A percentile compares a stretch with the other conserved stretches of the same genome.
Conservation (phyloP, 768 basidiomycete species). For the Auriscalpium orientale region DNA sequence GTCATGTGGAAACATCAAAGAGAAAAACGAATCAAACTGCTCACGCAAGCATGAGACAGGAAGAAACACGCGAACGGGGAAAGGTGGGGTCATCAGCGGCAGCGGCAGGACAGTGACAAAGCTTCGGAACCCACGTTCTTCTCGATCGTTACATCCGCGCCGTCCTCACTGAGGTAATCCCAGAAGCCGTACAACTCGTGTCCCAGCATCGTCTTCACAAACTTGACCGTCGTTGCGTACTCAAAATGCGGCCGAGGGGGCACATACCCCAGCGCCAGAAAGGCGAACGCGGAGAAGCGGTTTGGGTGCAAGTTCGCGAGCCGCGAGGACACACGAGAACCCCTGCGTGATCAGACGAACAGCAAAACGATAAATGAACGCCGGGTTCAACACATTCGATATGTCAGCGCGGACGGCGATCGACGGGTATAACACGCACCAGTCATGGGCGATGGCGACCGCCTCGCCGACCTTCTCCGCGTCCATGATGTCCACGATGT, state of each 20-base stretch:
- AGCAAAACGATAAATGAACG: too few species aligned
- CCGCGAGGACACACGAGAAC: constrained; percentile 25
- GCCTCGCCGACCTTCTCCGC: constrained; percentile 18
- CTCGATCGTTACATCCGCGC: constrained; percentile 26
- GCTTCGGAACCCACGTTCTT: constrained; percentile 22
- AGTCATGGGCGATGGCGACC: constrained; percentile 29
- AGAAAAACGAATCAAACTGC: constrained; percentile 29
- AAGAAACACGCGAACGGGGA: constrained; percentile 26
- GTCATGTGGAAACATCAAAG: constrained; percentile 23
- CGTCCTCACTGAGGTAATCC: constrained; percentile 27
- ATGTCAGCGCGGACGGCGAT: background rate
- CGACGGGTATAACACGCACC: constrained; percentile 15
- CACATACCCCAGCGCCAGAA: constrained; percentile 28
- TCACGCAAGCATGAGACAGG: constrained; percentile 22
- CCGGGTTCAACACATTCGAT: background rate
- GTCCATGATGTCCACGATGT: constrained; percentile 30
- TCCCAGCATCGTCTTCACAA: constrained; percentile 23
- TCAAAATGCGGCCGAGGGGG: constrained; percentile 22
- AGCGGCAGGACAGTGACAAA: background rate
- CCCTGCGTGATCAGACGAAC: constrained; percentile 22
- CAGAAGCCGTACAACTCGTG: constrained; percentile 37
- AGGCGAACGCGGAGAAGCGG: constrained; percentile 34
- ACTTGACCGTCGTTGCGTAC: constrained; percentile 20
- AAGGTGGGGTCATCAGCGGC: background rate
- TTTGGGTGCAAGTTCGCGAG: constrained; percentile 31